Base-by-base conservation (phyloP, 306 rosid genomes). In the Vigna trinervia region DNA sequence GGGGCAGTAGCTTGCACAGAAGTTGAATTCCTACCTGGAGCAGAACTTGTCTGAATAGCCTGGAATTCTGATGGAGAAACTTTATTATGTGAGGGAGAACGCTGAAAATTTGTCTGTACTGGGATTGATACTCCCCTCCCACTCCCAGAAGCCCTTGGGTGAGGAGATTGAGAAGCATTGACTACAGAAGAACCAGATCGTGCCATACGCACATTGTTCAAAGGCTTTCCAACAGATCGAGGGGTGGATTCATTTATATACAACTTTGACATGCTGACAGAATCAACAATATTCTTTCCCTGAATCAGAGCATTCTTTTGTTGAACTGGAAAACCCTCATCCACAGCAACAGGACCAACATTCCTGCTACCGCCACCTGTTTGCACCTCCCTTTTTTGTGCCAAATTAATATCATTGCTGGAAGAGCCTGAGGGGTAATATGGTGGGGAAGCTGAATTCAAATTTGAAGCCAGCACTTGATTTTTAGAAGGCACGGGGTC, bases 121-220 rank as follows among this genome's bases (percentile, higher is more conserved):
- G 64, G 64, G 38, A 12, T 26, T 58, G 64, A 12, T 58, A 23
- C 38, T 26, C 38, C 64, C 38, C 64, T 58, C n/a, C 64, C 64
- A 58, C 9, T 5, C 64, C 64, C 64, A 23, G 38, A 58, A 23
- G 64, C 39, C 38, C 17, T 58, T 34, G 28, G 38, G 12, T 57
- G 62, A 57, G 62, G 62, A 57, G 62, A 57, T 58, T 58, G 64
- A 58, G 64, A 58, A 58, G 64, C 17, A 58, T 6, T 2, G 64
- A 26, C 64, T 12, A 3, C 38, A 58, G 64, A 26, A 58, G 38
- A 26, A 12, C 64, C 36, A 12, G 11, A 26, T 17, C 10, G 58
- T 17, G 23, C 58, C 26, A 6, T 52, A 17, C 17, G 58, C 12
- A n/a, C 26, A 52, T 52, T 52, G 58, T 8, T 52, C 11, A 8